phyloP scores from a whole-genome alignment of 176 grass and related monocot genomes.

The Bothriochloa decipiens region DNA sequence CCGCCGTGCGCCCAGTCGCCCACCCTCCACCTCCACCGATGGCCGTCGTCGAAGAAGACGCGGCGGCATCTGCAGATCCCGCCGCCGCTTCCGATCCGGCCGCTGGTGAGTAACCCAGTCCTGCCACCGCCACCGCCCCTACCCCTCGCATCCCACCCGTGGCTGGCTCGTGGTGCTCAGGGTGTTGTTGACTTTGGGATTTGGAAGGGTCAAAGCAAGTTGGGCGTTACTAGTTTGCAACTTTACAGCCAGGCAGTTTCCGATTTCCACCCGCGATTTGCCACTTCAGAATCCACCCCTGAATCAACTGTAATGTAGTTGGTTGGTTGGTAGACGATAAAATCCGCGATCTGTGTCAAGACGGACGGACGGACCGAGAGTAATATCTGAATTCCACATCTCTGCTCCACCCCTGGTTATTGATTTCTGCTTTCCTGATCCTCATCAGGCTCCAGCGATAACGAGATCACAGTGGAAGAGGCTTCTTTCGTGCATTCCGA shows the following conservation, averaged over 20 bases:
- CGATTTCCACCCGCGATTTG: neutral
- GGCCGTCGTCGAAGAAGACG: conserved; percentile 1
- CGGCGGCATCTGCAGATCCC: neutral
- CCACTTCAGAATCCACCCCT: neutral
- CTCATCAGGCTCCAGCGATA: conserved; percentile 42
- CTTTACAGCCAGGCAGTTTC: neutral
- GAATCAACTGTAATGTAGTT: too few relatives aligned
- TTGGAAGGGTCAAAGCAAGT: too few relatives aligned
- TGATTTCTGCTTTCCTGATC: neutral
- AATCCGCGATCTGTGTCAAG: neutral
- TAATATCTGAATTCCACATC: neutral
- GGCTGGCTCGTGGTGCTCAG: neutral
- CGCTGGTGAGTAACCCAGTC: conserved; percentile 38
- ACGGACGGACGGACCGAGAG: neutral
- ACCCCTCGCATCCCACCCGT: neutral
- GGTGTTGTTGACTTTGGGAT: neutral
- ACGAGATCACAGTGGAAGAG: conserved; percentile 72
- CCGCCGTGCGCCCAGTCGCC: neutral
- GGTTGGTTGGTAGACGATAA: neutral
- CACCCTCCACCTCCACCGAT: neutral
- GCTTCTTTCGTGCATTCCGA: conserved; percentile 66
- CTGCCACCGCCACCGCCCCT: neutral
- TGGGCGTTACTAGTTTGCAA: neutral
- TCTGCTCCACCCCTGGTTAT: neutral
- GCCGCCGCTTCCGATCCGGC: neutral